phyloP scores from a whole-genome alignment of 2,329 filamentous ascomycete genomes.

The Aphanoascus verrucosus region DNA sequence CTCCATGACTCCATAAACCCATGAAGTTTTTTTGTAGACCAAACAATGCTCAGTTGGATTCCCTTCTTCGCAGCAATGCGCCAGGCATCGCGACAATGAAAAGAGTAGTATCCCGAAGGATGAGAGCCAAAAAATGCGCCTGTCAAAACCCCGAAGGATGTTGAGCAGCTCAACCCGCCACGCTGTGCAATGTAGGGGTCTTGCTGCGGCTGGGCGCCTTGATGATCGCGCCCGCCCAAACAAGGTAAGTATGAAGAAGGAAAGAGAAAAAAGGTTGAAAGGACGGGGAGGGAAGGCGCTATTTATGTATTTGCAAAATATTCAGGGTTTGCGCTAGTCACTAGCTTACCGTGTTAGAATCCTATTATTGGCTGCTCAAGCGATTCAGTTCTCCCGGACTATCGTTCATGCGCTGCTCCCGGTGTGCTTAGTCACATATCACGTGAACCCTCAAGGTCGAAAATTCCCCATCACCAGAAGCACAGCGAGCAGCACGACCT shows the following conservation, averaged over 20 bases:
- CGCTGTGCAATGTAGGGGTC: slow-evolving; percentile 50
- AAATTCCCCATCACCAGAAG: background rate
- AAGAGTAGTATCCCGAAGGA: slow-evolving; percentile 24
- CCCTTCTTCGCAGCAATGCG: slow-evolving; percentile 31
- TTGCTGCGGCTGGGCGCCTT: slow-evolving; percentile 37
- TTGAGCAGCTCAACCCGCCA: slow-evolving; percentile 42
- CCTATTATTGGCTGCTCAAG: slow-evolving; percentile 14
- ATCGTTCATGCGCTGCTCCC: background rate
- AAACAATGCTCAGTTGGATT: no score
- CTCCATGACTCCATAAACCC: no score
- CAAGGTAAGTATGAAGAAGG: slow-evolving; percentile 45
- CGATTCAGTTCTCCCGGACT: background rate
- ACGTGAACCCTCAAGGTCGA: background rate
- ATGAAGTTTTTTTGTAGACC: no score
- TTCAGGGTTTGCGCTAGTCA: slow-evolving; percentile 18
- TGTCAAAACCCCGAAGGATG: slow-evolving; percentile 40
- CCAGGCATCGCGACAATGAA: slow-evolving; percentile 34
- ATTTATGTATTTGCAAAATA: slow-evolving; percentile 23
- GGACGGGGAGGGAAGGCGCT: slow-evolving; percentile 12
- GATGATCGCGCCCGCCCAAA: slow-evolving; percentile 40
- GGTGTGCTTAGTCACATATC: background rate
- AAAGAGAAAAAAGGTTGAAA: slow-evolving; percentile 32
- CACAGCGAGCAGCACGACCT: background rate
- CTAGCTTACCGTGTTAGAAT: slow-evolving; percentile 22
- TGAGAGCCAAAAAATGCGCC: slow-evolving; percentile 43